phyloP scores from a whole-genome alignment of 495 filamentous ascomycete genomes.

The Penicillium lividum region DNA sequence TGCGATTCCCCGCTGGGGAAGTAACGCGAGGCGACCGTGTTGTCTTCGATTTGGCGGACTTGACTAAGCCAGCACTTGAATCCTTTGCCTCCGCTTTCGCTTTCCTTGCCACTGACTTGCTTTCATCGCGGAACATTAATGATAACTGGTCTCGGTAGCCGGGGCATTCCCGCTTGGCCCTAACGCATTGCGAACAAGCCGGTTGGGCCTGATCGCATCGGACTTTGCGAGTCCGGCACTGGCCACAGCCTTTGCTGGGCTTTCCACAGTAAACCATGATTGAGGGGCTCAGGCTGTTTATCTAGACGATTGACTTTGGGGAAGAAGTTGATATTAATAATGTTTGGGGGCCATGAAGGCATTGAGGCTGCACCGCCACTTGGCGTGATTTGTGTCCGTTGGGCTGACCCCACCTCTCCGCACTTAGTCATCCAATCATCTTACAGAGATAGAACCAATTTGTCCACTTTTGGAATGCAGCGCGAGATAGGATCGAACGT shows the following conservation, averaged over 20 bases:
- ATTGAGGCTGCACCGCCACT: constrained; percentile 3
- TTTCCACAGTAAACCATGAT: constrained; percentile 74
- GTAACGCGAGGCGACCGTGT: constrained; percentile 19
- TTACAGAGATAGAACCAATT: background rate
- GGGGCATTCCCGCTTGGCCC: constrained; percentile 64
- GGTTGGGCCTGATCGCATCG: constrained; percentile 66
- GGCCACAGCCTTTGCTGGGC: constrained; percentile 71
- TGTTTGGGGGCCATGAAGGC: background rate
- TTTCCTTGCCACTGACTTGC: constrained; percentile 65
- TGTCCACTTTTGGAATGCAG: background rate
- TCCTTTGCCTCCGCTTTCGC: constrained; percentile 45
- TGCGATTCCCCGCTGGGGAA: constrained; percentile 20
- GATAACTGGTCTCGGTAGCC: constrained; percentile 70
- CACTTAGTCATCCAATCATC: background rate
- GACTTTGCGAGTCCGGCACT: constrained; percentile 68
- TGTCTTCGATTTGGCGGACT: constrained; percentile 14
- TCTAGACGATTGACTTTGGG: background rate
- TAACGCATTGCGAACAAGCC: constrained; percentile 67
- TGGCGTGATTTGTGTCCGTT: background rate
- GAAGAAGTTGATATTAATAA: background rate
- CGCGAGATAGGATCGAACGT: background rate
- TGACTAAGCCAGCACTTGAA: constrained; percentile 12
- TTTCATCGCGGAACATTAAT: constrained; percentile 74
- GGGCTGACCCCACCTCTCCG: background rate
- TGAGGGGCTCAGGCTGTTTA: no score